These are phyloP conservation scores for Discostella pseudostelligera DNA, from an alignment of 108 stramenopile genomes.

Conservation along the genomic window DNA sequence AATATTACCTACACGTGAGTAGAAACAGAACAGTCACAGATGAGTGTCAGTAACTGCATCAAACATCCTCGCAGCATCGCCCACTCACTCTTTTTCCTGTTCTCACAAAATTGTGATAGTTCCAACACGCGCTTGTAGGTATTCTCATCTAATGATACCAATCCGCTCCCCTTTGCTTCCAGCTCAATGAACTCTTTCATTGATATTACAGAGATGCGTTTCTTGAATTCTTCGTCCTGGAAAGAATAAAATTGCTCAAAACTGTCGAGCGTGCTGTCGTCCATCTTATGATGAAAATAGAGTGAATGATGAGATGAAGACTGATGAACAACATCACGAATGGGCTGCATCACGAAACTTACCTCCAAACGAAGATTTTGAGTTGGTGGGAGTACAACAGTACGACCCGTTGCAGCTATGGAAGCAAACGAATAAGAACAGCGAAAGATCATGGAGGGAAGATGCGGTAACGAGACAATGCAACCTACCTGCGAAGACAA, in stretches of 20 bases:
- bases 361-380: slow-evolving; percentile 50
- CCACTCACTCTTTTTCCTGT: slow-evolving; percentile 43
- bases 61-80: background rate
- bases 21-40: background rate
- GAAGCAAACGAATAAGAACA: slow-evolving; percentile 49
- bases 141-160: slow-evolving; percentile 19
- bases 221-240: slow-evolving; percentile 47
- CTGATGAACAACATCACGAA: background rate
- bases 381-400: slow-evolving; percentile 83
- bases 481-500: slow-evolving; percentile 9
- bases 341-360: slow-evolving; percentile 11
- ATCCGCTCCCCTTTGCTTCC: slow-evolving; percentile 52
- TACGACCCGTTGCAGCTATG: slow-evolving; percentile 80
- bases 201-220: slow-evolving; percentile 49
- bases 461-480: background rate
- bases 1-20: slow-evolving; percentile 25
- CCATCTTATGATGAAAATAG: slow-evolving; percentile 33
- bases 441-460: background rate
- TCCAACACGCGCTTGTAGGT: slow-evolving; percentile 24
- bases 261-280: slow-evolving; percentile 51
- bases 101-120: slow-evolving; percentile 54
- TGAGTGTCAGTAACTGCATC: background rate
- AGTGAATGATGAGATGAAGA: background rate
- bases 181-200: slow-evolving; percentile 45
- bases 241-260: slow-evolving; percentile 87